A percentile compares a stretch with the other conserved stretches of the same genome.
phyloP scores from a whole-genome alignment of 129 eudicot species.

The Flaveria linearis region DNA sequence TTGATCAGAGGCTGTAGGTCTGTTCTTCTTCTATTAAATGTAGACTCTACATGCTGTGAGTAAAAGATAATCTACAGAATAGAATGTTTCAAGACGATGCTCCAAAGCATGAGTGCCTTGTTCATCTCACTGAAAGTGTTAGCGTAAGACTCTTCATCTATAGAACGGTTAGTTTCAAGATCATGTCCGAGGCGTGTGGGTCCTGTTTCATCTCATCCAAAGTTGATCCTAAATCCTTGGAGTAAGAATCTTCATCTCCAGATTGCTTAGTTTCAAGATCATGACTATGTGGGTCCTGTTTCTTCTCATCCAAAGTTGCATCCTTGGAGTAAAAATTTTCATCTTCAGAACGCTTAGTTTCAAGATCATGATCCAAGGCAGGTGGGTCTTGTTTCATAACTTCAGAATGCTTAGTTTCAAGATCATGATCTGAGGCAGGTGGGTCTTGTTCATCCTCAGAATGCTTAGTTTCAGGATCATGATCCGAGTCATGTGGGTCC shows the following conservation, averaged over 20 bases:
- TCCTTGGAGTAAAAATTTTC: conserved; percentile 27
- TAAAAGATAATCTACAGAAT: conserved; percentile 33
- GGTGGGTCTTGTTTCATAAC: neutral
- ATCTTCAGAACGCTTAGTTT: neutral
- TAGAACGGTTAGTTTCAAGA: conserved; percentile 19
- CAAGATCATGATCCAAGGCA: neutral
- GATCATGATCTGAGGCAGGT: conserved; percentile 20
- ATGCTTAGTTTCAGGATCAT: conserved; percentile 27
- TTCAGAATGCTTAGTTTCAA: conserved; percentile 20
- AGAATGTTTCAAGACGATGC: conserved; percentile 30
- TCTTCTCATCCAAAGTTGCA: conserved; percentile 21
- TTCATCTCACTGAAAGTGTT: conserved; percentile 15
- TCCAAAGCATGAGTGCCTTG: neutral
- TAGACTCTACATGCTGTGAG: conserved; percentile 25
- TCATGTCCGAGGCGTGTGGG: conserved; percentile 19
- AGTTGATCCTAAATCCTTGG: conserved; percentile 27
- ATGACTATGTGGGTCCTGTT: neutral
- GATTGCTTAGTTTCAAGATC: conserved; percentile 1
- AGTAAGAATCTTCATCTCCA: conserved; percentile 8
- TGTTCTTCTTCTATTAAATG: conserved; percentile 32
- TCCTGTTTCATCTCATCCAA: conserved; percentile 24
- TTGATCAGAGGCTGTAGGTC: conserved; percentile 10
- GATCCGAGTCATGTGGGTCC: neutral
- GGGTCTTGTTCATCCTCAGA: conserved; percentile 21
- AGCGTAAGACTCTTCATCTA: conserved; percentile 19